Evolutionary conservation across 2,329 filamentous ascomycete genomes (phyloP), one percentile per base, ranked within the genome.

Genomic region (Cladosporium austrohemisphaericum): DNA sequence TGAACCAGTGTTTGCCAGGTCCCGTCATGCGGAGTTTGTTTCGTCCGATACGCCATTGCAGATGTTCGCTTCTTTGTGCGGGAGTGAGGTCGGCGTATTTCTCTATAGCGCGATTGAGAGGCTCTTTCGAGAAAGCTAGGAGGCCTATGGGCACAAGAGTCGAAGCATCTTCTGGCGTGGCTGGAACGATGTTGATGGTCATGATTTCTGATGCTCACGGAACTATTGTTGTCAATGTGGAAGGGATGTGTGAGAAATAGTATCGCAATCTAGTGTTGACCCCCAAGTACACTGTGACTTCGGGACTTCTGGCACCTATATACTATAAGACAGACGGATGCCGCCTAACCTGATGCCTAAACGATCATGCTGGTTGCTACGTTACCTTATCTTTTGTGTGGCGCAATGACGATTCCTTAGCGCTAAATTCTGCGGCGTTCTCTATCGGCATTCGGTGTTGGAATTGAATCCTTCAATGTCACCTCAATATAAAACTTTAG

Each of bases 31-130:
- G 49, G 18, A 20, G 28, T 13, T 5, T 16, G 19, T 36, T 45
- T 11, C 49, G 49, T 16, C 5, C 20, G 29, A 37, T 44, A 18
- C 49, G 40, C 49, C 49, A 51, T 14, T 23, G 19, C 10, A 38
- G n/a, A 41, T 44, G 33, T 13, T 31, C 41, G 3, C 26, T 25
- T 9, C 26, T 4, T 18, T 51, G 41, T 22, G 26, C 29, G 9
- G 47, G 20, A 14, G 35, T 41, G 35, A 40, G 25, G 13, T 28
- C 25, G 3, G 25, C 32, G 8, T 14, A 16, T n/a, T 46, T 45
- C 11, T 43, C 23, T 18, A 50, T n/a, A 28, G 31, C 32, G 9
- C 29, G 14, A 16, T 51, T 37, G 38, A 51, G 35, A 5, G 31
- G 14, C 26, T 51, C 49, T 11, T 44, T 29, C 5, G 28, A 25